Evolutionary conservation across 352 stramenopile species (phyloP), one percentile per base, ranked within the genome.

Genomic region (Phytophthora colocasiae): DNA sequence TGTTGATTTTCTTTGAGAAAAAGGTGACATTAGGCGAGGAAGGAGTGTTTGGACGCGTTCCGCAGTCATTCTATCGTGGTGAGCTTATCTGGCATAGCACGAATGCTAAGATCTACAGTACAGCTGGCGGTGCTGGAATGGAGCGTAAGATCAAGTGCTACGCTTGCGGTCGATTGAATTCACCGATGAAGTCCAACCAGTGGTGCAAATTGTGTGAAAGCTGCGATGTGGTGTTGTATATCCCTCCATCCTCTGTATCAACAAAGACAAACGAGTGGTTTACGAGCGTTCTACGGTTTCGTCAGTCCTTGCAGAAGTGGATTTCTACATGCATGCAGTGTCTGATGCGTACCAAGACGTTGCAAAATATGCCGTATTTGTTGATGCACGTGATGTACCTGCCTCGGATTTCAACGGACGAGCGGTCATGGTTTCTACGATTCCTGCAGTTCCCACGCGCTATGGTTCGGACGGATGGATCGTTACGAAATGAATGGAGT

Each of bases 1-100:
- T 95, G 31, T 74, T 96, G 19, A 79, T 95, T 29, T 93, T 93
- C 48, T 94, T 96, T 51, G 88, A 96, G 55, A 96, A 96, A 54
- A 84, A 94, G 43, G 84, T 94, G 9, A 93, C 85, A 6, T 44
- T 92, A 22, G 83, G 82, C 11, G 80, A 91, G 57, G 77, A 81
- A 48, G 76, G 76, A 7, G 53, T 91, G 1, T 92, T 95, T 55
- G 80, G 82, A 17, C 81, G 81, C 11, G 75, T 96, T 0, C 88
- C 88, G 7, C 69, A 89, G 29, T 92, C 86, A 22, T 93, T 96
- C 39, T 88, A 80, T 43, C 86, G 88, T 17, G 88, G 88, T 2
- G 86, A 96, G 53, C 58, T 93, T 2, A 63, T 92, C n/a, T 87
- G 86, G 80, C 78, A 92, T 17, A 81, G 59, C 7, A 65, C 68